A percentile compares a stretch with the other conserved stretches of the same genome.
Evolutionary conservation across 2,329 filamentous ascomycete genomes (phyloP).

Genomic region (Fusarium solani-melongenae): DNA sequence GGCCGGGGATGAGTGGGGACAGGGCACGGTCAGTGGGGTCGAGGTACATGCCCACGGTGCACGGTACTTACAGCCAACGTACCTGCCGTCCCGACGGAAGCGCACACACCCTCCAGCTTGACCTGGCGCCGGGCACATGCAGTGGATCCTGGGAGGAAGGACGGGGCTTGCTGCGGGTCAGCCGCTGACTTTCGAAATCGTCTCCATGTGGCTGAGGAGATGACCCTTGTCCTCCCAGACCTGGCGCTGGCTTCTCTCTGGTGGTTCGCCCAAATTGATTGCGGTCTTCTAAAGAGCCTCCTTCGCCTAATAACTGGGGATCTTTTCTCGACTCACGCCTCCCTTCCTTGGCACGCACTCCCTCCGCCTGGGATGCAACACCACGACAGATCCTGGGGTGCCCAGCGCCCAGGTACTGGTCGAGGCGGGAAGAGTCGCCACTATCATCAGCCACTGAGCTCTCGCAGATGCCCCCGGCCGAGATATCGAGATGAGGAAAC

Average conservation of each 20-base stretch:
- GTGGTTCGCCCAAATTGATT: neutral
- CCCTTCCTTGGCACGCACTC: conserved; percentile 9
- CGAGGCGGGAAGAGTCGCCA: conserved; percentile 1
- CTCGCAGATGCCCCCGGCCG: neutral
- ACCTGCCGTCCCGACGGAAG: conserved; percentile 3
- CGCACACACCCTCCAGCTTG: conserved; percentile 16
- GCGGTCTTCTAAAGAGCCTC: neutral
- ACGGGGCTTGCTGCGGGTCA: conserved; percentile 22
- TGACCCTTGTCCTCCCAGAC: neutral
- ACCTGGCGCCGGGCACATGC: conserved; percentile 20
- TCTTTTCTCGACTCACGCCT: conserved; percentile 13
- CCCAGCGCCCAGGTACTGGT: neutral
- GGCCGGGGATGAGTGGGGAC: neutral
- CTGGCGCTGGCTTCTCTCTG: neutral
- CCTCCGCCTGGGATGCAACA: conserved; percentile 19
- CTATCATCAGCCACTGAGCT: neutral
- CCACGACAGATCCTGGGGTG: conserved; percentile 11
- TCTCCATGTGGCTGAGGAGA: conserved; percentile 5
- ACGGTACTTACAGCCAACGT: conserved; percentile 7
- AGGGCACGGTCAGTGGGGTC: neutral
- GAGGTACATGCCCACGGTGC: neutral
- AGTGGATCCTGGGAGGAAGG: neutral
- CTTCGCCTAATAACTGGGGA: neutral
- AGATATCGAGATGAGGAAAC: conserved; percentile 10
- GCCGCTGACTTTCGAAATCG: conserved; percentile 13